Evolutionary conservation across 352 stramenopile genomes (phyloP).

Genomic region (Phytophthora megakarya): DNA sequence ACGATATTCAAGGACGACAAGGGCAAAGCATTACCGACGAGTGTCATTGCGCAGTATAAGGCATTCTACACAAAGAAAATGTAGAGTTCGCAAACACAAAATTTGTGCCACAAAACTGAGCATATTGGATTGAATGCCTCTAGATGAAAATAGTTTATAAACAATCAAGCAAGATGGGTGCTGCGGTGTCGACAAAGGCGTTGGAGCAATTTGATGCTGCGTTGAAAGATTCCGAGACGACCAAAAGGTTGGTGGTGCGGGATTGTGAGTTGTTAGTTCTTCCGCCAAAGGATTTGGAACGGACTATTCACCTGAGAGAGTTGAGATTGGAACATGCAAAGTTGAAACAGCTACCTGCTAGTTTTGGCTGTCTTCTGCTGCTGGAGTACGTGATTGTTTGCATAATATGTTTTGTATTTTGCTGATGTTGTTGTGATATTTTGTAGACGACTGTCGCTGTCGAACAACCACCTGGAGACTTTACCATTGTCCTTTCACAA

Average conservation of each 20-base stretch:
- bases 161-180: constrained; percentile 26
- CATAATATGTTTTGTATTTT: not conserved
- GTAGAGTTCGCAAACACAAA: too few species aligned
- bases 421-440: not conserved
- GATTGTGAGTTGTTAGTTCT: constrained; percentile 49
- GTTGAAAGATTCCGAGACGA: constrained; percentile 14
- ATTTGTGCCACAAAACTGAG: too few species aligned
- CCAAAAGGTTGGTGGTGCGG: constrained; percentile 33
- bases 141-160: not conserved
- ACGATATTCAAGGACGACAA: too few species aligned
- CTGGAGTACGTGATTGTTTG: constrained; percentile 43
- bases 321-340: constrained; percentile 41
- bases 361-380: constrained; percentile 53
- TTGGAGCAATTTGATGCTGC: constrained; percentile 49
- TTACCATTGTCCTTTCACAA: constrained; percentile 63
- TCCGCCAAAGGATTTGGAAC: constrained; percentile 45
- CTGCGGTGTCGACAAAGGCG: constrained; percentile 41
- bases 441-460: constrained; percentile 51
- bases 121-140: too few species aligned
- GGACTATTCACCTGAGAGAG: constrained; percentile 50
- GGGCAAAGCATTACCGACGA: too few species aligned
- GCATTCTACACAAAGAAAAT: too few species aligned
- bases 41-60: too few species aligned
- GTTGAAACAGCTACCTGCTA: constrained; percentile 46
- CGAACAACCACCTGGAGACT: constrained; percentile 55